Percentiles rank a stretch among this genome's conserved stretches.
phyloP scores from a whole-genome alignment of 192 early-diverging fungal species.

The Entophlyctis luteolus region DNA sequence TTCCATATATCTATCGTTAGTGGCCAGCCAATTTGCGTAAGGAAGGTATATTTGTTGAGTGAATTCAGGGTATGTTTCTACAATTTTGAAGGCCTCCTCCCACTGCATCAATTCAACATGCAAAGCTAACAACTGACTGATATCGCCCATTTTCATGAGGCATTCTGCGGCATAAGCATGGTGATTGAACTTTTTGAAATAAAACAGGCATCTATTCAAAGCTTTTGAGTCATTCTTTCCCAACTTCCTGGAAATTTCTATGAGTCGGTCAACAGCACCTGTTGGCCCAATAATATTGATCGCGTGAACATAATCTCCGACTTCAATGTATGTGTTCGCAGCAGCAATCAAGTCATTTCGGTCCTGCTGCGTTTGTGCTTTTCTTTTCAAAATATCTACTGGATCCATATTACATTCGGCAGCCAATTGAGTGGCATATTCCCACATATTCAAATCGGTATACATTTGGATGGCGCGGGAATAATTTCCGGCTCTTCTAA shows the following conservation, averaged over 20 bases:
- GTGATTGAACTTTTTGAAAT: constrained; percentile 45
- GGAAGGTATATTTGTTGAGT: constrained; percentile 43
- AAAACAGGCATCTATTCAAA: constrained; percentile 44
- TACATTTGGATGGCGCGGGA: constrained; percentile 60
- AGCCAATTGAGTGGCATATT: constrained; percentile 52
- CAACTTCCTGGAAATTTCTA: constrained; percentile 47
- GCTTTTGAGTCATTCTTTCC: constrained; percentile 39
- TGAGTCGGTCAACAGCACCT: constrained; percentile 50
- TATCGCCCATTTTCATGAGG: constrained; percentile 51
- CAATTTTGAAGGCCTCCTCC: constrained; percentile 55
- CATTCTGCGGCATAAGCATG: constrained; percentile 49
- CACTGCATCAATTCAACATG: constrained; percentile 51
- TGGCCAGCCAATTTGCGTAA: constrained; percentile 55
- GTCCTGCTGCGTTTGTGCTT: constrained; percentile 54
- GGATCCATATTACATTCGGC: constrained; percentile 41
- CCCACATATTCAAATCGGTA: constrained; percentile 58
- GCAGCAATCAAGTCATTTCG: constrained; percentile 56
- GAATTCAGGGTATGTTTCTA: constrained; percentile 50
- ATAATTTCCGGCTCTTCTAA: constrained; percentile 40
- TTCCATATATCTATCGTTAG: constrained; percentile 51
- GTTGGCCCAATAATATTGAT: constrained; percentile 51
- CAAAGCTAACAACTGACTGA: constrained; percentile 40
- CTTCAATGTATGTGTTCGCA: constrained; percentile 53
- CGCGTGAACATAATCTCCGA: constrained; percentile 54
- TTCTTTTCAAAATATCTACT: constrained; percentile 48